Evolutionary conservation across 371 early-diverging fungal genomes (phyloP).

Genomic region (Neoconidiobolus thromboides): DNA sequence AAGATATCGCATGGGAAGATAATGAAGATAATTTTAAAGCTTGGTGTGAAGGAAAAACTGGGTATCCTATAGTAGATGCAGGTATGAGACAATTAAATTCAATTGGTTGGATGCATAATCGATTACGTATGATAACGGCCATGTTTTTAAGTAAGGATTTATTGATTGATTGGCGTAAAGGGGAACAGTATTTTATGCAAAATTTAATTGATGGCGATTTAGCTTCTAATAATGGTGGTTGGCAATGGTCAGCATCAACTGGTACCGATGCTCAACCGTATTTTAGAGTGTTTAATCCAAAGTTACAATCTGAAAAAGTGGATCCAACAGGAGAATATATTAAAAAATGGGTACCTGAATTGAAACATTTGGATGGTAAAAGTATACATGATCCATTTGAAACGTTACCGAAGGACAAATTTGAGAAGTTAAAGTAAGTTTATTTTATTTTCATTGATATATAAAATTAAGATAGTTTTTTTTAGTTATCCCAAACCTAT

Average conservation of each 20-base stretch:
- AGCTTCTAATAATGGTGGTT: constrained; percentile 48
- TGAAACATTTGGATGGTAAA: constrained; percentile 10
- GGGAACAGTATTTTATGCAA: constrained; percentile 37
- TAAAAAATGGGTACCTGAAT: constrained; percentile 23
- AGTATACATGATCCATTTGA: constrained; percentile 20
- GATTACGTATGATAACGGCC: constrained; percentile 38
- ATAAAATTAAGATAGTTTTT: not conserved
- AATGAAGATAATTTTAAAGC: constrained; percentile 13
- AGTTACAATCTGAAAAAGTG: constrained; percentile 18
- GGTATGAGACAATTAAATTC: constrained; percentile 30
- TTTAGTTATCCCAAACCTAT: constrained; percentile 11
- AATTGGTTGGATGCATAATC: constrained; percentile 45
- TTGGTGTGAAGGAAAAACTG: constrained; percentile 43
- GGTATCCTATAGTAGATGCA: constrained; percentile 56
- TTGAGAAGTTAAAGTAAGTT: constrained; percentile 17
- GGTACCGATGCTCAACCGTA: constrained; percentile 50
- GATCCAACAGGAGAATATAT: constrained; percentile 31
- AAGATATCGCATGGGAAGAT: constrained; percentile 16
- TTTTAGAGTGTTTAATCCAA: constrained; percentile 46
- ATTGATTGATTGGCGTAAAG: constrained; percentile 37
- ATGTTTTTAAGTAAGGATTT: constrained; percentile 47
- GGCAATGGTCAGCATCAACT: constrained; percentile 49
- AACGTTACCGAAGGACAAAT: constrained; percentile 11
- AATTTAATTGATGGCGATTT: constrained; percentile 44
- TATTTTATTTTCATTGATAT: not conserved